Base-by-base conservation (phyloP, 2,329 filamentous ascomycete genomes). In the Apiospora pterosperma region DNA sequence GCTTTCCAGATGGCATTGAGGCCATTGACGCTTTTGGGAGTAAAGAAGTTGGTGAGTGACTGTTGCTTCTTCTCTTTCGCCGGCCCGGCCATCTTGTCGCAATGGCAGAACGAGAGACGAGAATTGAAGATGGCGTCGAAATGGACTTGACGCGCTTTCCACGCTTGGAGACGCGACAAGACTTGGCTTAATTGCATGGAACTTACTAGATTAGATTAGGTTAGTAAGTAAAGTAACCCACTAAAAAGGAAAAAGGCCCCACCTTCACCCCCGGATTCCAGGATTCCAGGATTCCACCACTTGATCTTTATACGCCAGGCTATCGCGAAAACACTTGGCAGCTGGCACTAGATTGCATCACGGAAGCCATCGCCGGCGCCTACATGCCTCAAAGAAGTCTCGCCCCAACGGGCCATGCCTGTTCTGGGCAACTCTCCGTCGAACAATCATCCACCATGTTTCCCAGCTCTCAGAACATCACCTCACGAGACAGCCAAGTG, bases 1-100 rank as follows among this genome's bases (percentile, higher is more conserved):
- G 78, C 77, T 67, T 74, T 69, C 63, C 77, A 74, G 58, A 74
- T 71, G 39, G 78, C 73, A n/a, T 76, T 71, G 28, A 80, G 70
- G 64, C 79, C 81, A 75, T 84, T 85, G 73, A 79, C 75, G 14
- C 85, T 79, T 68, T 85, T 89, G 16, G 87, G 88, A 0, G 88
- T 86, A 75, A 97, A 97, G 79, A 97, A 97, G 74, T 89, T 94
- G 3, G 92, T 96, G 67, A 97, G 90, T 0, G 92, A 92, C 69
- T 90, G 86, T 74, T 97, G 92, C 71, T 90, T 92, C 77, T 90
- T 91, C 63, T 76, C 79, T 34, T 81, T 81, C 1, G 81, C 66
- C 16, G 77, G 72, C 36, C 76, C 74, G 19, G 78, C 73, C 79
- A 81, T 81, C 36, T 55, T 67, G 63, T n/a, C 8, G 48, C 48